Base-by-base conservation (phyloP, 257 asterid genomes). In the Lithospermum erythrorhizon region DNA sequence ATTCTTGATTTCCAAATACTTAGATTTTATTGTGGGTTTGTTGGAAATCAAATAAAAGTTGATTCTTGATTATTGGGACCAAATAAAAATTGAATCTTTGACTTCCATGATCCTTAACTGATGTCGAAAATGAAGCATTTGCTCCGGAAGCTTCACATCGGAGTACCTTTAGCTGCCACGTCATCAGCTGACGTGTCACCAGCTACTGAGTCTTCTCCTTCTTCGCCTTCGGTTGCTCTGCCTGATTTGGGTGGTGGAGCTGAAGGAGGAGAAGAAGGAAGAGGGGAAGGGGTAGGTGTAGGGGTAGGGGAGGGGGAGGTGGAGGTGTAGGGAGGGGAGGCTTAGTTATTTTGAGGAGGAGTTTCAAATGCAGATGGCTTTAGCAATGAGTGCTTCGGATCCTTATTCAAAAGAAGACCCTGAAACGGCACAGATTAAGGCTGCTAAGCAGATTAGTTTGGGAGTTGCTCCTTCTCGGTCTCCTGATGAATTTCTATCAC, bases 91-190 rank as follows among this genome's bases (percentile, higher is more conserved):
- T 27, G 47, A 11, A 11, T 41, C 13, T 11, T 41, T 41, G 49
- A 41, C 2, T 41, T 41, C 18, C 49, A 41, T 41, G 49, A 41
- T 41, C 18, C 49, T 41, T 13, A 41, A 14, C 17, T 69, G n/a
- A 83, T 84, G 95, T 84, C 95, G 18, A 87, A 84, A 70, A 76
- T 87, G 81, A 87, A 87, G 72, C 95, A 84, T 75, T 80, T 87
- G 21, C 73, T 87, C 68, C 83, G 95, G 37, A 87, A 84, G 81
- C 93, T 87, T 73, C 95, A 87, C 76, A 87, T 87, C 73, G 90
- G 94, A 21, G 54, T 58, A 14, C 59, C 59, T 48, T 66, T 7
- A 27, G 32, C 6, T 27, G 32, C 32, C 32, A 27, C 32, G 32
- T 27, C 32, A 27, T 27, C 32, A 27, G 32, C 32, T 27, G 32